Percentiles rank a stretch among this genome's conserved stretches.
Evolutionary conservation across 2,329 filamentous ascomycete genomes (phyloP).

Genomic region (Neocucurbitaria cava): DNA sequence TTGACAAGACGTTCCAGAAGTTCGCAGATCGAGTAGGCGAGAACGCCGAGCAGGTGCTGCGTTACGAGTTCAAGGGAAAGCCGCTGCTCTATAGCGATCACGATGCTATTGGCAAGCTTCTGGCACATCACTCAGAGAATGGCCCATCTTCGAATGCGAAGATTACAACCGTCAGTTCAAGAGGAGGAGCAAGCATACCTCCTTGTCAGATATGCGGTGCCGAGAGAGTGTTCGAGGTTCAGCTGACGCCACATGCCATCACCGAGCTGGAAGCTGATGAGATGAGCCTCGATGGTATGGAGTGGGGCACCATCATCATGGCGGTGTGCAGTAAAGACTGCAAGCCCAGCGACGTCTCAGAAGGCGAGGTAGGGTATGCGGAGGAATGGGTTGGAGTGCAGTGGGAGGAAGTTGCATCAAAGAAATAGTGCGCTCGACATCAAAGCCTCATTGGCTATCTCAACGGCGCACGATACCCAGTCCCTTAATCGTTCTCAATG

Average conservation of each 20-base stretch:
- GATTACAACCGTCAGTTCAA: conserved; percentile 34
- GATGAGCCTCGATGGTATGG: conserved; percentile 79
- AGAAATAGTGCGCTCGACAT: conserved; percentile 17
- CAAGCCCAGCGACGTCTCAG: conserved; percentile 62
- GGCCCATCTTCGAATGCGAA: conserved; percentile 33
- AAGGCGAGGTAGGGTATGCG: conserved; percentile 75
- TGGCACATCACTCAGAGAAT: conserved; percentile 52
- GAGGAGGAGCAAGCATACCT: conserved; percentile 63
- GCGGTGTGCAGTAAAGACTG: conserved; percentile 86
- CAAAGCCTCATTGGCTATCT: background rate
- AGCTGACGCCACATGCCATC: conserved; percentile 91
- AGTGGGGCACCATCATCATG: conserved; percentile 93
- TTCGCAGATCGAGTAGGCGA: conserved; percentile 60
- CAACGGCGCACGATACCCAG: background rate
- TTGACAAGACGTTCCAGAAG: conserved; percentile 59
- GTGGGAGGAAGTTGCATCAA: conserved; percentile 77
- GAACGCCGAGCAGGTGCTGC: conserved; percentile 59
- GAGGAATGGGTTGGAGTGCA: conserved; percentile 99
- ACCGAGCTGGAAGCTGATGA: conserved; percentile 82
- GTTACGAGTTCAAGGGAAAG: conserved; percentile 57
- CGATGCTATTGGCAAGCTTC: conserved; percentile 73
- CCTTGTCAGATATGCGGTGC: conserved; percentile 78
- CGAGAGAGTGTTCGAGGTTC: conserved; percentile 84
- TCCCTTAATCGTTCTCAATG: background rate
- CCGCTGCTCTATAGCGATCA: conserved; percentile 78